Base-by-base conservation (phyloP, 83 land plant genomes). In the Picea engelmannii region DNA sequence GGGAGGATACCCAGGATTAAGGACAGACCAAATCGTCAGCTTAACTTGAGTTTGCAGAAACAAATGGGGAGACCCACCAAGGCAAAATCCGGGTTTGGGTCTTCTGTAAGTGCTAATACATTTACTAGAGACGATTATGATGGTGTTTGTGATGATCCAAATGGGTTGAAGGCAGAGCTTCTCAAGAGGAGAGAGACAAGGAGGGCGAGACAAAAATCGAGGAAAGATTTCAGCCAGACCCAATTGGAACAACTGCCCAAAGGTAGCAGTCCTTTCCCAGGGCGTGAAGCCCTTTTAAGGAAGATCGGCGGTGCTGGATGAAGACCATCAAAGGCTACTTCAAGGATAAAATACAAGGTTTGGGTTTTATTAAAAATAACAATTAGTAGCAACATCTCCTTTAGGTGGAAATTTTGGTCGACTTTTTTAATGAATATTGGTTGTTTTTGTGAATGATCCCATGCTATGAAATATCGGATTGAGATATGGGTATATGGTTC, bases 1-100 rank as follows among this genome's bases (percentile, higher is more conserved):
- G 95, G 93, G 0, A 81, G 92, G 70, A 94, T 94, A 55, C 96
- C 96, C 8, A 83, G 96, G 69, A 78, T 78, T 4, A 47, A 5
- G 66, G 76, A 15, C 9, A n/a, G 27, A 20, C 35, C 20, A 21
- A n/a, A 62, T 13, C 23, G 49, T 18, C n/a, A 27, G 17, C 80
- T 78, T 58, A 61, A 20, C 23, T 8, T 55, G 40, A 71, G 62
- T 15, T 35, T 42, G 10, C 40, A 20, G 81, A 31, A 17, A 31
- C 66, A 21, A 40, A 60, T 38, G 58, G 58, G 58, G 58, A 52
- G 13, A 11, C 58, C 58, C 58, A 52, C 58, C 58, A 11, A 11
- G 58, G 58, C 58, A 52, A 52, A 52, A 52, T 52, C 58, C 13
- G 15, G 58, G 13, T 52, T 11, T 52, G 58, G 58, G 13, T 2